Base-by-base conservation (phyloP, 1,284 basidiomycete species). In the Leccinum fallax region DNA sequence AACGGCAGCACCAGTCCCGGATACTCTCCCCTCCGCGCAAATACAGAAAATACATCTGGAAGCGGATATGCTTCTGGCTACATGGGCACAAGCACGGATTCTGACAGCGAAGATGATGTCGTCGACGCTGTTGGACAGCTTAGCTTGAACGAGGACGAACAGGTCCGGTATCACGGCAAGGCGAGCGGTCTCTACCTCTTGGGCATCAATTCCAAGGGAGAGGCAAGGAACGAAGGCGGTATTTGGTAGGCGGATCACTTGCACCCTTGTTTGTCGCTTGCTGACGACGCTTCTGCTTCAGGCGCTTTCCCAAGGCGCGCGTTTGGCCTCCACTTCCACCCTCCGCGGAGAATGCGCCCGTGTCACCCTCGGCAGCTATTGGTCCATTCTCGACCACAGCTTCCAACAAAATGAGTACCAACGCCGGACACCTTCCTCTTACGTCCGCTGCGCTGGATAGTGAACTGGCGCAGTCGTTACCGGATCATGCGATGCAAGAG, bases 181-280 rank as follows among this genome's bases (percentile, higher is more conserved):
- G 88, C 85, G 6, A 92, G 90, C 61, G 93, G 93, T 1, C 74
- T 95, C 63, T 87, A 95, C 73, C 79, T 95, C 58, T 77, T 95
- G 56, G 86, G 86, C 15, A 79, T 80, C 66, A 85, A 83, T 58
- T 84, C 86, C 59, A 79, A 84, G 26, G 70, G 80, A 55, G 88
- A 90, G 68, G 79, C 81, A 43, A 80, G 89, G 68, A 91, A 88
- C 68, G 87, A 90, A 66, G 90, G 89, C 36, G 92, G 90, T 1
- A 89, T 94, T 60, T 94, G 92, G 92, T 86, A 63, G 54, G 80
- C 74, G 43, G 9, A n/a, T 9, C 5, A n/a, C 32, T 21, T 13
- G 19, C 52, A 28, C 16, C 36, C 32, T 57, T 26, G 19, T 55
- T 53, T 0, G 3, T 15, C 24, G 5, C 40, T 32, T 52, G n/a